These are phyloP conservation scores for Dysphania ambrosioides DNA, from an alignment of 148 eudicot genomes.

Conservation along the genomic window DNA sequence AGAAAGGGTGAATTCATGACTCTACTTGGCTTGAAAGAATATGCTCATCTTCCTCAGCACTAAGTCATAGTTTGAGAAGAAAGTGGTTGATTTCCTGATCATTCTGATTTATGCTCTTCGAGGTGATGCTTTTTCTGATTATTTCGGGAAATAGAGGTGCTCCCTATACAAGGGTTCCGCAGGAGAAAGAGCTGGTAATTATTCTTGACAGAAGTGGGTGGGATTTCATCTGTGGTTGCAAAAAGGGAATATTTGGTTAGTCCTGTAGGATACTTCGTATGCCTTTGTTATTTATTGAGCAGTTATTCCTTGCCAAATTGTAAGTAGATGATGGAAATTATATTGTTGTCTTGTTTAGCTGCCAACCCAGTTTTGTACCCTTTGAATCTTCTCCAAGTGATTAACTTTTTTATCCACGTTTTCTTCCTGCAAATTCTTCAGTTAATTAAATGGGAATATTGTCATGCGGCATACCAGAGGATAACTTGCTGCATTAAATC, in stretches of 20 bases:
- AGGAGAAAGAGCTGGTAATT: not conserved
- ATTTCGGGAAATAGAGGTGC: not conserved
- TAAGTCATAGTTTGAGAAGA: constrained; percentile 6
- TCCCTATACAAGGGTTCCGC: not conserved
- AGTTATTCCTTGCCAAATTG: constrained; percentile 3
- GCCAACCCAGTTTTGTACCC: not conserved
- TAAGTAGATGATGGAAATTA: not conserved
- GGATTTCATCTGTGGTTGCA: not conserved
- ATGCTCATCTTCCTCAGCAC: not conserved
- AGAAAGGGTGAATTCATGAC: constrained; percentile 60
- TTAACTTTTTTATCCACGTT: not conserved
- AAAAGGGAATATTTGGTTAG: not conserved
- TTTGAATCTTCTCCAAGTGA: not conserved
- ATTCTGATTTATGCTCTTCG: constrained; percentile 10
- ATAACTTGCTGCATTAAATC: not conserved
- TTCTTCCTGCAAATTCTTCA: not conserved
- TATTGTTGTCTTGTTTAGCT: constrained; percentile 5
- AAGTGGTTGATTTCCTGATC: not conserved
- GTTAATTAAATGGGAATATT: not conserved
- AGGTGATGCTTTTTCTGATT: constrained; percentile 19
- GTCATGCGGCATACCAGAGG: not conserved
- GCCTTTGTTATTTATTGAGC: not conserved
- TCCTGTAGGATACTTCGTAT: not conserved
- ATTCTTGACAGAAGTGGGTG: not conserved
- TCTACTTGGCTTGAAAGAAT: not conserved